Percentiles rank a stretch among this genome's conserved stretches.
Evolutionary conservation across 2,329 filamentous ascomycete genomes (phyloP).

Genomic region (Penicillium glabrum): DNA sequence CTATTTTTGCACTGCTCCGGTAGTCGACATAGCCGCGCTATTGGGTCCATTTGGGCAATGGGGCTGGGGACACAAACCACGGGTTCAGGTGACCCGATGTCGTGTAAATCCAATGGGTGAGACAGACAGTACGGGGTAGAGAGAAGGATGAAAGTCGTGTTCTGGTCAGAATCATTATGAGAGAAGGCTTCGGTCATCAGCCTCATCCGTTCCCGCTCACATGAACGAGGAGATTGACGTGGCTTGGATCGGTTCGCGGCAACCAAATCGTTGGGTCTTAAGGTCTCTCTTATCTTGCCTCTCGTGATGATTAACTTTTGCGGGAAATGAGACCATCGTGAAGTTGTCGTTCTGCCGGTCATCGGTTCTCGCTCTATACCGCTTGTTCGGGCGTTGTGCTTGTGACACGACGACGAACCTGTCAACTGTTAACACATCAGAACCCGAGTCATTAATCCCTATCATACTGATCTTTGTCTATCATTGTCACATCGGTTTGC

Average conservation of each 20-base stretch:
- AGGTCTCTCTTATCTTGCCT: background rate
- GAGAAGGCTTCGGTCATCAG: slow-evolving; percentile 11
- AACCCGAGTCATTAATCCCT: slow-evolving; percentile 4
- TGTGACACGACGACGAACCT: slow-evolving; percentile 22
- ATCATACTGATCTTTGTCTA: background rate
- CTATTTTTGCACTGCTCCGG: background rate
- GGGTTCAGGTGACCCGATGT: slow-evolving; percentile 20
- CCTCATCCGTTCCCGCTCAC: slow-evolving; percentile 17
- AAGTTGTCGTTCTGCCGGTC: background rate
- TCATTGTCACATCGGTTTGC: slow-evolving; percentile 5
- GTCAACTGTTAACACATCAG: slow-evolving; percentile 19
- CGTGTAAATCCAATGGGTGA: slow-evolving; percentile 14
- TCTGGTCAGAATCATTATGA: background rate
- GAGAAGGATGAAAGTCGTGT: slow-evolving; percentile 1
- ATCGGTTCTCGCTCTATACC: slow-evolving; percentile 5
- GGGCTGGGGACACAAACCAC: slow-evolving; percentile 4
- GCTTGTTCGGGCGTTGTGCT: slow-evolving; percentile 12
- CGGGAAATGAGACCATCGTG: background rate
- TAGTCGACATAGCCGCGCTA: slow-evolving; percentile 19
- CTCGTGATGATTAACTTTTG: background rate
- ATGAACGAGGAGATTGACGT: slow-evolving; percentile 21
- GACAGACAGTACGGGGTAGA: slow-evolving; percentile 2
- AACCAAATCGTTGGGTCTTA: background rate
- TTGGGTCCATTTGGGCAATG: background rate
- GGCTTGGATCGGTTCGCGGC: slow-evolving; percentile 17